Evolutionary conservation across 495 filamentous ascomycete species (phyloP), one percentile per base, ranked within the genome.

Genomic region (Penicillium pancosmium): DNA sequence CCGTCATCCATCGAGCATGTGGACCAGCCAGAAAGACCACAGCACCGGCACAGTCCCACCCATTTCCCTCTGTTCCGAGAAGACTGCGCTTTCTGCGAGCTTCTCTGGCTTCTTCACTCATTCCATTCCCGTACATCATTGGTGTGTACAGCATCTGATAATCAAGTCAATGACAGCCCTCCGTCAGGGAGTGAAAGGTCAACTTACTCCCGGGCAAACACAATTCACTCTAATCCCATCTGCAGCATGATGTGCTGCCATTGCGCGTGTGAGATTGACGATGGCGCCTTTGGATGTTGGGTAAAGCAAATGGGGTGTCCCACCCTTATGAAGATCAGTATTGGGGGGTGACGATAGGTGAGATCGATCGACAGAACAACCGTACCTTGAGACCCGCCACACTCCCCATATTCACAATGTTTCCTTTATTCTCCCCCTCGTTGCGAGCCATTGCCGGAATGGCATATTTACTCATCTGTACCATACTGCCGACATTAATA

Each of bases 241-340:
- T 4, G 49, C 35, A 0, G 73, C 82, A 70, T 86, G 83, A 60
- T 86, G 81, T 0, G 79, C 81, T 4, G 82, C 82, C 82, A 85
- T 84, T 6, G 80, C 81, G 15, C 82, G 62, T 10, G 83, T 86
- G 80, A 86, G 79, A 47, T 85, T 80, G 1, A 86, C 73, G 8
- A 86, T 73, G 0, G 84, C 84, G 0, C 84, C 85, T 59, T 88
- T 87, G 51, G 73, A 79, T 15, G 83, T 86, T 21, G 84, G 84
- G 68, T 88, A 88, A 9, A 87, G 66, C 2, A 88, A 57, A 70
- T 82, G 75, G 3, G 82, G 84, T 18, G 82, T 85, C 5, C 84
- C 84, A 1, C 83, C 85, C 55, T 75, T 74, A 0, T 1, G 41
- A 16, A 4, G n/a, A 19, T 44, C 41, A 44, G 41, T 13, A 18